Base-by-base conservation (phyloP, 495 filamentous ascomycete genomes). In the Tuber aestivum region DNA sequence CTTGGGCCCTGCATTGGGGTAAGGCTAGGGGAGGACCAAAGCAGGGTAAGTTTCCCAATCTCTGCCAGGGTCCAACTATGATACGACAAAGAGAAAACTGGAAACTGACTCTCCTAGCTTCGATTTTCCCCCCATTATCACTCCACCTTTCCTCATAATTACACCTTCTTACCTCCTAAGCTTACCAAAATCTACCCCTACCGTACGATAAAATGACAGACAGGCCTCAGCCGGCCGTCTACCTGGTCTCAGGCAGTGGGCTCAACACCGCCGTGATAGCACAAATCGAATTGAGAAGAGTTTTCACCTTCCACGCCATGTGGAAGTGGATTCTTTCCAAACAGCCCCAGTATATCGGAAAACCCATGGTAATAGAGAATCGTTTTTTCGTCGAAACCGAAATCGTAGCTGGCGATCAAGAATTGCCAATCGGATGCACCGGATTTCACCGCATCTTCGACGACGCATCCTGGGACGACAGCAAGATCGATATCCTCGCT, bases 381-480 rank as follows among this genome's bases (percentile, higher is more conserved):
- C 56, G 56, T 6, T 65, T 65, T 35, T 65, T 65, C 56, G 56
- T 65, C 27, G 56, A 65, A 65, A 65, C 56, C 27, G 56, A 65
- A 18, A 65, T 65, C 32, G 56, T 65, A 27, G 56, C 56, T 18
- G 14, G 35, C 12, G 56, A 65, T 65, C 56, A 65, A 65, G 27
- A 18, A 65, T 65, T 65, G 56, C 56, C 56, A 3, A 65, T 65
- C 8, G 56, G 56, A 32, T 35, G 14, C 27, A 65, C 56, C 35
- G 56, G 56, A 65, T 65, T 65, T 20, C 56, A 65, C 27, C 56
- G 56, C 56, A 65, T 65, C 4, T 65, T 65, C 27, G 56, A 65
- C 56, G 56, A 65, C 27, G 56, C 56, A 35, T 65, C 56, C 56
- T 65, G 56, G 56, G 56, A 65, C 12, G 56, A 65, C 56, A 35